Percentiles rank a stretch among this genome's conserved stretches.
phyloP scores from a whole-genome alignment of 345 rosid genomes.

The Psidium friedrichsthalianum region DNA sequence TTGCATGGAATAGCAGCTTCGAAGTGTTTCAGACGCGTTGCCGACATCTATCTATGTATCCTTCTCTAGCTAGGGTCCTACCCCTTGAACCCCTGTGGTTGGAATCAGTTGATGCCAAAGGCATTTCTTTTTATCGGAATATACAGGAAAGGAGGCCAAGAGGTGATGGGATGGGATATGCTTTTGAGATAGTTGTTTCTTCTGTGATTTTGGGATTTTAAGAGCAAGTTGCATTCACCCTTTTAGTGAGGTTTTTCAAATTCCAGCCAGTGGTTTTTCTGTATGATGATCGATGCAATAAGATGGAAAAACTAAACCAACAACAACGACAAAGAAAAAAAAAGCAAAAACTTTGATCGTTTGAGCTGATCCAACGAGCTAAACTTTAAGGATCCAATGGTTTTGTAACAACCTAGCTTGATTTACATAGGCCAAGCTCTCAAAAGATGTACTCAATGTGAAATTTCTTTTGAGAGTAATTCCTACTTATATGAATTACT shows the following conservation, averaged over 20 bases:
- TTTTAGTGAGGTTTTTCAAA: neutral
- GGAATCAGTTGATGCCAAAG: neutral
- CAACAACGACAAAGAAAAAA: too few species aligned
- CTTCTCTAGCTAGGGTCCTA: fast-evolving
- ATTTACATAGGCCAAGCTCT: neutral
- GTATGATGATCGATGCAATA: neutral
- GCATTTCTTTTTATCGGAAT: neutral
- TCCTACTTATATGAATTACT: neutral
- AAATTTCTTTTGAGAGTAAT: neutral
- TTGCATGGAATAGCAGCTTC: fast-evolving
- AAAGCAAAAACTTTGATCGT: neutral
- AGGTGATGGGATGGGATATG: neutral
- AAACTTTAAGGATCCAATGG: neutral
- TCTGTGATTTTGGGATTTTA: fast-evolving
- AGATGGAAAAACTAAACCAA: neutral
- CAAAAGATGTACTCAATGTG: neutral
- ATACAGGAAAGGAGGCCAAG: neutral
- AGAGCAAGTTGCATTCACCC: neutral
- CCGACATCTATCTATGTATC: fast-evolving
- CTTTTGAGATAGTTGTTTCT: fast-evolving
- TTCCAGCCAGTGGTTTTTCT: neutral
- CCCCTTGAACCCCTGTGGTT: neutral
- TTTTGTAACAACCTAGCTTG: neutral
- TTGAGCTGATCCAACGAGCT: neutral
- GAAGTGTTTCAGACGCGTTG: fast-evolving